phyloP scores from a whole-genome alignment of 345 rosid species.

The Gynandropsis gynandra region DNA sequence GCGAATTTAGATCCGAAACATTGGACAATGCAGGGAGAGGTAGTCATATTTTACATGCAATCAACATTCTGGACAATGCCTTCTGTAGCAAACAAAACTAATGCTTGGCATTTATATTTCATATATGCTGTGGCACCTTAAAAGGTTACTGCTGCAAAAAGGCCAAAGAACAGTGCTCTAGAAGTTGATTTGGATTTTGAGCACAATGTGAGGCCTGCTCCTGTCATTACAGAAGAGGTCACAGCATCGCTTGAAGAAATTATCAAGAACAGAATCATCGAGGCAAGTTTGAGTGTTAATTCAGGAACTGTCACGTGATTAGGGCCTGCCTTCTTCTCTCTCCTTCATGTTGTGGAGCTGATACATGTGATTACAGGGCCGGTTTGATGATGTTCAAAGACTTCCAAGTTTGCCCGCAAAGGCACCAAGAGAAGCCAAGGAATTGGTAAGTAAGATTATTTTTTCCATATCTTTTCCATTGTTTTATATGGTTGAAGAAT shows the following conservation, averaged over 20 bases:
- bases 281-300: slow-evolving; percentile 40
- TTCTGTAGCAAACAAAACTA: background rate
- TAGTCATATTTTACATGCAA: slow-evolving; percentile 15
- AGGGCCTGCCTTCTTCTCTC: background rate
- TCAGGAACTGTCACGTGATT: background rate
- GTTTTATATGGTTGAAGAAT: slow-evolving; percentile 2
- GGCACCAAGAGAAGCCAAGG: slow-evolving; percentile 61
- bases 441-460: slow-evolving; percentile 43
- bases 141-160: slow-evolving; percentile 77
- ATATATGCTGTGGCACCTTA: slow-evolving; percentile 9
- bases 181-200: slow-evolving; percentile 97
- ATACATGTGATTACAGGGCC: slow-evolving; percentile 36
- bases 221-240: slow-evolving; percentile 91
- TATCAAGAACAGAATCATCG: slow-evolving; percentile 62
- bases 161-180: slow-evolving; percentile 91
- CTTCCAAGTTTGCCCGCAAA: slow-evolving; percentile 45
- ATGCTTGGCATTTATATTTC: too few species aligned
- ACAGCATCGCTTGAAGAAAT: slow-evolving; percentile 81
- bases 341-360: slow-evolving; percentile 2
- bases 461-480: background rate
- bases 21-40: slow-evolving; percentile 99
- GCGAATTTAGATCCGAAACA: slow-evolving; percentile 76
- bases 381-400: slow-evolving; percentile 62
- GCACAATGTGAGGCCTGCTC: slow-evolving; percentile 88
- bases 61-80: background rate